Conservation (phyloP, 192 early-diverging fungal genomes). For the Geranomyces variabilis region DNA sequence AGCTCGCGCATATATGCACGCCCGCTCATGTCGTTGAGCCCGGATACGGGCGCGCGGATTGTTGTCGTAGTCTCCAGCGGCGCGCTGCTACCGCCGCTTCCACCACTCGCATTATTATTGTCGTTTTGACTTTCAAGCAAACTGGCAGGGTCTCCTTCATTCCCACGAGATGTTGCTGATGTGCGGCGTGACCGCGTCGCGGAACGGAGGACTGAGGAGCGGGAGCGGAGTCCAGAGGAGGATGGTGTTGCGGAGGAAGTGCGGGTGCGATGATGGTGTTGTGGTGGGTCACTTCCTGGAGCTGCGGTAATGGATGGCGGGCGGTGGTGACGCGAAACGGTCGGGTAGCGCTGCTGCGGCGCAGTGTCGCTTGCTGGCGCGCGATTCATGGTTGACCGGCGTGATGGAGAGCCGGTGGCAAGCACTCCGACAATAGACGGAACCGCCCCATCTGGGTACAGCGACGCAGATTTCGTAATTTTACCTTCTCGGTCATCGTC, state of each 20-base stretch:
- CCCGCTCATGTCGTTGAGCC: slow-evolving; percentile 21
- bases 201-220: background rate
- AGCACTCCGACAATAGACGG: no score
- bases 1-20: slow-evolving; percentile 14
- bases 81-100: background rate
- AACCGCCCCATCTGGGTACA: no score
- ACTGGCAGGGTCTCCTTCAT: background rate
- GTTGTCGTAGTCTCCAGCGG: background rate
- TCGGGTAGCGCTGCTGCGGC: no score
- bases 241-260: background rate
- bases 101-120: background rate
- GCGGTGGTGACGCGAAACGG: no score
- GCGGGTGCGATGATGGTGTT: slow-evolving; percentile 9
- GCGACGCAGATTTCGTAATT: no score
- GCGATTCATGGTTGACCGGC: no score
- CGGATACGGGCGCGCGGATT: slow-evolving; percentile 12
- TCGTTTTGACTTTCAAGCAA: background rate
- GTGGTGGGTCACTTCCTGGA: background rate
- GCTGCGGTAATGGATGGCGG: no score
- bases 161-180: background rate
- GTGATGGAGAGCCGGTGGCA: no score
- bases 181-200: background rate
- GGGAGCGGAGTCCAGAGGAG: background rate
- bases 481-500: no score
- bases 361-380: no score